Evolutionary conservation across 2,329 filamentous ascomycete species (phyloP).

Genomic region (Talaromyces islandicus): DNA sequence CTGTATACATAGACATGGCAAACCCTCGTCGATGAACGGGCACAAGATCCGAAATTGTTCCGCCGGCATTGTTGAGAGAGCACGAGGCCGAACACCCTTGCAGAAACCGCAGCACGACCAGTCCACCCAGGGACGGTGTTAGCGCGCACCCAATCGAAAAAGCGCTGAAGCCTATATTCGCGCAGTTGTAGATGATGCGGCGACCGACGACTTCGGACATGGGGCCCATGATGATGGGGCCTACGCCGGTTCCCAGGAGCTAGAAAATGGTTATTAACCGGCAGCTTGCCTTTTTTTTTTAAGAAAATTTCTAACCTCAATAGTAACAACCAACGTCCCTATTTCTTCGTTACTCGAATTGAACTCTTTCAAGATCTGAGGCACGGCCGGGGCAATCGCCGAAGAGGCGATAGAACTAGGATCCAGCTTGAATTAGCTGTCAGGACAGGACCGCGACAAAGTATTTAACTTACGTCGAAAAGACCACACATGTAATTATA

Average conservation of each 20-base stretch:
- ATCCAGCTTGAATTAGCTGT: background rate
- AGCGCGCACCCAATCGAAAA: background rate
- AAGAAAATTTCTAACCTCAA: slow-evolving; percentile 25
- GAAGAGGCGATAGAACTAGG: background rate
- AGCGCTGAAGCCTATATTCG: slow-evolving; percentile 34
- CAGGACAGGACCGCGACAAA: background rate
- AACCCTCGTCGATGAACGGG: slow-evolving; percentile 19
- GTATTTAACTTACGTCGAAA: background rate
- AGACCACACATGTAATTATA: background rate
- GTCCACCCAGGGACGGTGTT: background rate
- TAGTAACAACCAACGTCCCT: slow-evolving; percentile 41
- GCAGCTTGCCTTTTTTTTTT: background rate
- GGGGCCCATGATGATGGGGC: slow-evolving; percentile 30
- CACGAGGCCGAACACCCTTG: slow-evolving; percentile 50
- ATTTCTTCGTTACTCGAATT: slow-evolving; percentile 32
- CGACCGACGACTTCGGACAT: slow-evolving; percentile 27
- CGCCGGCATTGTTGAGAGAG: slow-evolving; percentile 27
- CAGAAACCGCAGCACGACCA: slow-evolving; percentile 37
- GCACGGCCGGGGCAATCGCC: slow-evolving; percentile 41
- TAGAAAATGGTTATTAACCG: slow-evolving; percentile 22
- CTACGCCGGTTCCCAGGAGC: slow-evolving; percentile 39
- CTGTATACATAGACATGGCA: slow-evolving; percentile 18
- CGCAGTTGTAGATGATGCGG: slow-evolving; percentile 34
- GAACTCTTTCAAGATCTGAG: slow-evolving; percentile 41
- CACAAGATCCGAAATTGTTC: slow-evolving; percentile 23